phyloP scores from a whole-genome alignment of 2,329 filamentous ascomycete genomes.

The Mycogone perniciosa region DNA sequence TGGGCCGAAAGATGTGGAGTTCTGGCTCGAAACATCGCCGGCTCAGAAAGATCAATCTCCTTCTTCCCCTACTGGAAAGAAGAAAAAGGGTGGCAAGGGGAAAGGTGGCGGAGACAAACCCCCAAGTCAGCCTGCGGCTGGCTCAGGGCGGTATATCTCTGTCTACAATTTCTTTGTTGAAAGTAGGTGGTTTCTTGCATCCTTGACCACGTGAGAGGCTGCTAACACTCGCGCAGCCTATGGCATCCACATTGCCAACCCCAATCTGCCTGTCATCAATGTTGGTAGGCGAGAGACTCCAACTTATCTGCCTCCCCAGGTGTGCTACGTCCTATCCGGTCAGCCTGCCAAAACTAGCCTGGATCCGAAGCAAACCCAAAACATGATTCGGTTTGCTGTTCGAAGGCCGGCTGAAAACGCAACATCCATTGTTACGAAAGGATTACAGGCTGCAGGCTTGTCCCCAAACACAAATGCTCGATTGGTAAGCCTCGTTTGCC shows the following conservation, averaged over 20 bases:
- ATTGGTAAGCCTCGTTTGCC: slow-evolving; percentile 27
- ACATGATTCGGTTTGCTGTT: slow-evolving; percentile 58
- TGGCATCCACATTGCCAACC: slow-evolving; percentile 28
- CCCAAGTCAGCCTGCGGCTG: slow-evolving; percentile 20
- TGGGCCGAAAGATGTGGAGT: slow-evolving; percentile 46
- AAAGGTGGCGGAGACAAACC: slow-evolving; percentile 1
- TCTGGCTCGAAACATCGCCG: slow-evolving; percentile 36
- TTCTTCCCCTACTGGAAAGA: slow-evolving; percentile 8
- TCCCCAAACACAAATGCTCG: slow-evolving; percentile 27
- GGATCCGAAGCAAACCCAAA: slow-evolving; percentile 42
- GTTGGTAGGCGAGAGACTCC: slow-evolving; percentile 48
- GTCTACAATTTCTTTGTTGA: slow-evolving; percentile 45
- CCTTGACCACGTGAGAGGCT: background rate
- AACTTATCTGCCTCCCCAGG: slow-evolving; percentile 52
- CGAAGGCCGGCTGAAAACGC: slow-evolving; percentile 50
- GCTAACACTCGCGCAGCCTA: slow-evolving; percentile 23
- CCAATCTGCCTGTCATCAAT: slow-evolving; percentile 48
- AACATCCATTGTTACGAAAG: slow-evolving; percentile 45
- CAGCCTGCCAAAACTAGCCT: slow-evolving; percentile 48
- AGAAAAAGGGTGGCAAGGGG: slow-evolving; percentile 10
- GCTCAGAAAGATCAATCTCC: slow-evolving; percentile 9
- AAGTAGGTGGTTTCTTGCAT: slow-evolving; percentile 24
- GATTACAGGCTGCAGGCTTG: slow-evolving; percentile 44
- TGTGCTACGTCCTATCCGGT: slow-evolving; percentile 49
- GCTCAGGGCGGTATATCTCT: slow-evolving; percentile 38